Percentiles rank a stretch among this genome's conserved stretches.
Evolutionary conservation across 352 stramenopile genomes (phyloP).

Genomic region (Globisporangium nagaii): DNA sequence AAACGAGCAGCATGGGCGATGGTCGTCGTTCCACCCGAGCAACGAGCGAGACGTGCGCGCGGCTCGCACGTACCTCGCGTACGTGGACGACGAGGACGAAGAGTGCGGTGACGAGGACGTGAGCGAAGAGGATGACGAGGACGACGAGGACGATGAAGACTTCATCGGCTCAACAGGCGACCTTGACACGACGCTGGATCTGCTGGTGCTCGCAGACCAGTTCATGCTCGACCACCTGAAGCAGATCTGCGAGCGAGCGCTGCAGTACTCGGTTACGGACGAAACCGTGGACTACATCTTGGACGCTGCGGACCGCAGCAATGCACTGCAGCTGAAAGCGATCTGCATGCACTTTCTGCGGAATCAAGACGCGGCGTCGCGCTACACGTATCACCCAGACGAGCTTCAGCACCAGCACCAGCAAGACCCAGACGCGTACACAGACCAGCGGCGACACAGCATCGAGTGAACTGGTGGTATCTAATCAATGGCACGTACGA

Average conservation of each 20-base stretch:
- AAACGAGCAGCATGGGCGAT: constrained; percentile 13
- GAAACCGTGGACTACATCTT: constrained; percentile 88
- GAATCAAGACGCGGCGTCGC: constrained; percentile 43
- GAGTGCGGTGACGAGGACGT: background rate
- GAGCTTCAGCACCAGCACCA: constrained; percentile 10
- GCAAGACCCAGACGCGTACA: constrained; percentile 1
- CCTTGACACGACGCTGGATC: constrained; percentile 76
- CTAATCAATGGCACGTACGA: too few species aligned
- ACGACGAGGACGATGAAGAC: constrained; percentile 6
- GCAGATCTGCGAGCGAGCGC: constrained; percentile 88
- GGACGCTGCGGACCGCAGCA: constrained; percentile 87
- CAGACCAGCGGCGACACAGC: constrained; percentile 11
- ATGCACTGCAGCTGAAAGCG: constrained; percentile 86
- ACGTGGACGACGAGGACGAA: constrained; percentile 13
- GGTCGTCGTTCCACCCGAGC: constrained; percentile 13
- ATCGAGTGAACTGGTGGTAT: constrained; percentile 6
- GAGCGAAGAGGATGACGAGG: background rate
- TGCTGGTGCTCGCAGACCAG: constrained; percentile 92
- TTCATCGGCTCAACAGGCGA: constrained; percentile 26
- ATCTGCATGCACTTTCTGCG: constrained; percentile 92
- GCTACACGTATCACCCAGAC: constrained; percentile 4
- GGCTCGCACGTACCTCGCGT: constrained; percentile 3
- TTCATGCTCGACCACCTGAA: constrained; percentile 98
- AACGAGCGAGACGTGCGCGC: constrained; percentile 7
- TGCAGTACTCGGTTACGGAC: constrained; percentile 77